Conservation (phyloP, 768 basidiomycete genomes). For the Boletus pseudopeckii region DNA sequence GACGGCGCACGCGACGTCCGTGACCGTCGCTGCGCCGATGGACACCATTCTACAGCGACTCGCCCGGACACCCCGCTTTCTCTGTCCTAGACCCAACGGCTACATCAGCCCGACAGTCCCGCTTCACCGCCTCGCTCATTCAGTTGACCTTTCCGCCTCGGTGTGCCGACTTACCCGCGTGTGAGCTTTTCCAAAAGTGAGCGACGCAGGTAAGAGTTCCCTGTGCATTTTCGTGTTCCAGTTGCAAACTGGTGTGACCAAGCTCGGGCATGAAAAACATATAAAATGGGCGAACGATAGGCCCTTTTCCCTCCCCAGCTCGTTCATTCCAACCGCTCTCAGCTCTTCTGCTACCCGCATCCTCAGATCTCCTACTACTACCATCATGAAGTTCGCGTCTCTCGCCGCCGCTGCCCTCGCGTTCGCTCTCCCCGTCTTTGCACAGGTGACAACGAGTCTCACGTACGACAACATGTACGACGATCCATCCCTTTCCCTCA, state of each 20-base stretch:
- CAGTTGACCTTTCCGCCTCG: constrained; percentile 4
- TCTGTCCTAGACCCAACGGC: not conserved
- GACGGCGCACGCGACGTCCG: not conserved
- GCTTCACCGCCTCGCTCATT: not conserved
- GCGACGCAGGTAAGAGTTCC: too few relatives aligned
- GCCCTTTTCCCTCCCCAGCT: not conserved
- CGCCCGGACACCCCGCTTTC: too few relatives aligned
- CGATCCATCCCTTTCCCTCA: constrained; percentile 15
- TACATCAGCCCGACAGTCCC: not conserved
- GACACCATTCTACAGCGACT: too few relatives aligned
- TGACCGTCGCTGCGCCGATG: not conserved
- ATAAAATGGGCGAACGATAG: not conserved
- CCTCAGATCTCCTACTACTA: not conserved
- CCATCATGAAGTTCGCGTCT: constrained; percentile 26
- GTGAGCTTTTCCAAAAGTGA: not conserved
- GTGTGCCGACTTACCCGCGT: not conserved
- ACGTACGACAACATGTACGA: constrained; percentile 35
- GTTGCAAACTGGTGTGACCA: too few relatives aligned
- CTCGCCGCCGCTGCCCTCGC: constrained; percentile 8
- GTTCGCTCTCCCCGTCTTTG: constrained; percentile 17
- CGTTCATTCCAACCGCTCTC: too few relatives aligned
- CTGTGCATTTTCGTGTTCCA: too few relatives aligned
- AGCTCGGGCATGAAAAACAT: too few relatives aligned
- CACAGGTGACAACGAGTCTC: constrained; percentile 12
- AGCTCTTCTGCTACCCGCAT: not conserved